Evolutionary conservation across 169 alveolate genomes (phyloP), one percentile per base, ranked within the genome.

Genomic region (Cryptosporidium felis): DNA sequence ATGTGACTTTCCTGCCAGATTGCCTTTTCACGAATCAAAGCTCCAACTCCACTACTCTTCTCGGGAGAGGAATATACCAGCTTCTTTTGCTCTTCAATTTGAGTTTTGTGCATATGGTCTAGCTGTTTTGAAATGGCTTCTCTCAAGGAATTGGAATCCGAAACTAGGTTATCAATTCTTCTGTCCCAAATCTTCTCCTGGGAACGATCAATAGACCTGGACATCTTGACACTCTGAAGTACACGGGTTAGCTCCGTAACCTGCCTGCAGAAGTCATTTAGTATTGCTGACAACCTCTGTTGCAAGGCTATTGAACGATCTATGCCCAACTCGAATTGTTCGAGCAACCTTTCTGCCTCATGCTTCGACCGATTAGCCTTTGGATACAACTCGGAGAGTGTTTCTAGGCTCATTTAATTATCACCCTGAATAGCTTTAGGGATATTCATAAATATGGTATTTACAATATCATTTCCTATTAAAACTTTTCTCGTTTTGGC

Each of bases 241-340:
- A 74, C 34, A 12, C 28, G 49, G 16, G 51, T 53, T 21, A 74
- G 21, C 42, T 74, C 85, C 2, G 85, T 56, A 18, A 49, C 67
- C 34, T 74, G 85, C 30, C 85, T 49, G 26, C 74, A 74, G 38
- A 74, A 74, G n/a, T 74, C 85, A 53, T 74, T 74, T 14, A 74
- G 59, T 5, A 74, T 42, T 0, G 85, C 85, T 10, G 85, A 74
- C 23, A 74, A 21, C 41, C 85, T 74, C 28, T 74, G 85, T 32
- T 74, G 85, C 14, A 56, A 38, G 12, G 85, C 49, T 21, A 74
- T 74, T 14, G 85, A 74, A 53, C 85, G 85, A 74, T 74, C 85
- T 18, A 74, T 8, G 36, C 85, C 85, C 23, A 74, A 40, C 61
- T 74, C 85, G 56, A 74, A 74, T 36, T 74, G 63, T 56, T 74